These are phyloP conservation scores for Dictyostelium gargantuum DNA, from an alignment of 208 protist genomes.

Conservation along the genomic window DNA sequence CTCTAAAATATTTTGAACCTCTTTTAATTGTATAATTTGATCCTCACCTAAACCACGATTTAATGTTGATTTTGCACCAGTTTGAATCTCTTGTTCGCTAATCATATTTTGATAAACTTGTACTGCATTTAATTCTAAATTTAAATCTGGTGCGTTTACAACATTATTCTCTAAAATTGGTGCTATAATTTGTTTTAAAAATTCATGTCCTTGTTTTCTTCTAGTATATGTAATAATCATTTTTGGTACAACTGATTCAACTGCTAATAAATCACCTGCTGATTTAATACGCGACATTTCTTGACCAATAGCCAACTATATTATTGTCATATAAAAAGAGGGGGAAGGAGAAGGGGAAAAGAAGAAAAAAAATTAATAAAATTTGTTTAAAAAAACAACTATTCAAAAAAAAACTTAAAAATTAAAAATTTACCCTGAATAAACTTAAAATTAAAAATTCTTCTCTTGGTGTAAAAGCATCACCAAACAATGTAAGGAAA, in stretches of 20 bases:
- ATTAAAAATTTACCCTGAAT: conserved; percentile 65
- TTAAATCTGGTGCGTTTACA: conserved; percentile 51
- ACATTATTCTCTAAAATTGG: conserved; percentile 59
- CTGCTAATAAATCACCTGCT: conserved; percentile 48
- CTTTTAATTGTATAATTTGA: conserved; percentile 78
- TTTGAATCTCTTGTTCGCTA: conserved; percentile 56
- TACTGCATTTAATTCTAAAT: conserved; percentile 41
- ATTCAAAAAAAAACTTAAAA: too few species aligned
- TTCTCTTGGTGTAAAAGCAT: conserved; percentile 84
- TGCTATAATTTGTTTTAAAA: conserved; percentile 61
- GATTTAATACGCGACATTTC: conserved; percentile 65
- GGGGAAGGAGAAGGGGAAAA: too few species aligned
- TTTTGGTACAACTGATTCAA: conserved; percentile 56
- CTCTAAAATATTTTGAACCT: conserved; percentile 69
- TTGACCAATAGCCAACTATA: conserved; percentile 36
- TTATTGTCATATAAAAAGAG: too few species aligned
- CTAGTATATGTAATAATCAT: conserved; percentile 68
- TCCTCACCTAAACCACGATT: conserved; percentile 73
- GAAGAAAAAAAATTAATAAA: background rate
- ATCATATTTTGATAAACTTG: conserved; percentile 64
- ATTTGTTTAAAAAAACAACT: background rate
- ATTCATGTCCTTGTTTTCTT: conserved; percentile 62
- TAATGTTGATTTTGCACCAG: conserved; percentile 38
- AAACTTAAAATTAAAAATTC: conserved; percentile 86
- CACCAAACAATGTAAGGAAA: conserved; percentile 85